Evolutionary conservation across 2,329 filamentous ascomycete genomes (phyloP), one percentile per base, ranked within the genome.

Genomic region (Claviceps sp.): DNA sequence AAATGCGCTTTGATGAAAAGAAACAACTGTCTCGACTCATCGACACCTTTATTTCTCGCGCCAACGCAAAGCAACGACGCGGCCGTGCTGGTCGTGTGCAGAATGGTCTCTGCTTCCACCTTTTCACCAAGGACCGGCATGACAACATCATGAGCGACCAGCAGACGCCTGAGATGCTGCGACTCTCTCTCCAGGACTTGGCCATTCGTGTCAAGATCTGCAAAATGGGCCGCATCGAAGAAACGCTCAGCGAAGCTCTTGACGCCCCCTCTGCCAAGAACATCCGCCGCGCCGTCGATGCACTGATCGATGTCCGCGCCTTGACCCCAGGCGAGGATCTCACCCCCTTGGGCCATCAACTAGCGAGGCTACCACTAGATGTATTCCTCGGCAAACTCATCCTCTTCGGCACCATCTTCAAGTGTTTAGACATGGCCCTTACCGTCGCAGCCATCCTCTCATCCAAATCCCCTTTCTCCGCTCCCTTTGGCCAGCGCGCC

Each of bases 161-260:
- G 63, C 93, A 97, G 70, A 95, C 89, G 0, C 94, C 93, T 0
- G 93, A 98, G 66, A 95, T 98, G 82, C 79, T 98, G 42, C 85
- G 93, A 0, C 73, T 98, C 4, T 96, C 93, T 0, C 73, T 98
- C 11, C 93, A 98, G 66, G 93, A 98, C 62, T 74, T 98, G 11
- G 89, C 95, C 5, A 90, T 98, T 64, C 83, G 93, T 8, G 90
- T 97, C 58, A 98, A 98, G 70, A 95, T 96, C 46, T 98, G 91
- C 73, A 95, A 94, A 62, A 79, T 98, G 44, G 93, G 93, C 11
- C 85, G 88, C 42, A 95, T 97, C 51, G 91, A 97, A 64, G 81
- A 91, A 59, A 96, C 90, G 0, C 75, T 98, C 9, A 79, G 85
- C 22, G 82, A 90, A 65, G 93, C 93, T 3, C 74, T 98, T 16